Evolutionary conservation across 2,329 filamentous ascomycete genomes (phyloP), one percentile per base, ranked within the genome.

Genomic region (Xylariales sp.): DNA sequence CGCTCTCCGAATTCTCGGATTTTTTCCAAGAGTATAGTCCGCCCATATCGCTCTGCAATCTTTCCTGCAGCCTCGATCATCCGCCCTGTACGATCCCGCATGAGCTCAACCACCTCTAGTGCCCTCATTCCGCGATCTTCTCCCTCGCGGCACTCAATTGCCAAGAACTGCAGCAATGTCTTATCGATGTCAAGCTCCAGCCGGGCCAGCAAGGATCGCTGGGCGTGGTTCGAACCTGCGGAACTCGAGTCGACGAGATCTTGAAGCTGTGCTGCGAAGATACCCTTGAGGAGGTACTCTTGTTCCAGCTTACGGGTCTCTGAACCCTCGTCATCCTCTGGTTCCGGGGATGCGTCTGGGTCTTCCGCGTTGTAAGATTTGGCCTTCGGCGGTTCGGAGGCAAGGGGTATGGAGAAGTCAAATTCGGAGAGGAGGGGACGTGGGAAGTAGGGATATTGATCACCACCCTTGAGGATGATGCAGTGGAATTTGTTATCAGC

Each of bases 391-490:
- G 66, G 60, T 5, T 67, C 60, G 2, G 78, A 78, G 4, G 78
- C 77, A 23, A 96, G 68, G 1, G 94, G 93, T 14, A 98, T 77
- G 29, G 83, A 80, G 59, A 98, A 95, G 33, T 89, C 87, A 56
- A 98, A 98, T 59, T 98, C 93, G 29, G 84, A 90, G 24, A 98
- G 81, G 25, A 96, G 69, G 3, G 88, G 90, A 8, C 86, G 82
- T 10, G 88, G 93, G 65, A 91, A 97, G 67, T 93, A 96, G 1
- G 91, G 90, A 55, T 96, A 88, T 55, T 84, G 78, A 57, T 98
- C 93, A 24, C 85, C 86, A 45, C 93, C 93, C 66, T 98, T 98
- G 56, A 98, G 81, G 52, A 98, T 97, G 64, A 98, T 96, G 67
- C 94, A 98, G 71, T 97, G 91, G 63, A 98, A 98, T 55, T 85